phyloP scores from a whole-genome alignment of 192 early-diverging fungal genomes.

The Mycoemilia scoparia region DNA sequence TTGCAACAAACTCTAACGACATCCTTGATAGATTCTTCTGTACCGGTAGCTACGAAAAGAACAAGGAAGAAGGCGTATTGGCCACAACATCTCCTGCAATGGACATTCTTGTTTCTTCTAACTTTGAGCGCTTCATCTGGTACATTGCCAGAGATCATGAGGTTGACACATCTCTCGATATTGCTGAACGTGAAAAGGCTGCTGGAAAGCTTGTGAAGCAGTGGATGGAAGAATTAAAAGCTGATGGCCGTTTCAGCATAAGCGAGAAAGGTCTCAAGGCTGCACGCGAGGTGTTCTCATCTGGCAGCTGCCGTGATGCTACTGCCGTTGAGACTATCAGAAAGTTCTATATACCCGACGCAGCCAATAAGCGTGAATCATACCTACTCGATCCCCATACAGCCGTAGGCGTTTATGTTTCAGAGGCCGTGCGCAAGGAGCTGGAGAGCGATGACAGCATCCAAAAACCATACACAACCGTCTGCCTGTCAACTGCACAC shows the following conservation, averaged over 20 bases:
- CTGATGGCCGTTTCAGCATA: conserved; percentile 52
- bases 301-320: conserved; percentile 48
- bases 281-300: conserved; percentile 54
- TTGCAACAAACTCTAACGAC: conserved; percentile 97
- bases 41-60: conserved; percentile 68
- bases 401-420: conserved; percentile 79
- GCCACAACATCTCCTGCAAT: conserved; percentile 86
- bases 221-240: conserved; percentile 70
- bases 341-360: conserved; percentile 36
- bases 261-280: conserved; percentile 34
- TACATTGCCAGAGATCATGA: conserved; percentile 56
- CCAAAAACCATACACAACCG: too few relatives aligned
- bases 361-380: conserved; percentile 25
- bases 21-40: conserved; percentile 87
- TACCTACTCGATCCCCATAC: conserved; percentile 94
- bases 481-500: conserved; percentile 79
- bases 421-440: conserved; percentile 31
- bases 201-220: conserved; percentile 37
- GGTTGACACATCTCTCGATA: conserved; percentile 11
- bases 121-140: conserved; percentile 96
- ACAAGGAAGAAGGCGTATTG: conserved; percentile 33
- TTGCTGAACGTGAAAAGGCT: conserved; percentile 17
- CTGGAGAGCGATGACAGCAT: conserved; percentile 7
- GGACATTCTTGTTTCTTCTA: conserved; percentile 91
- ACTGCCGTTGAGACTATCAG: conserved; percentile 62